These are phyloP conservation scores for Eutypa lata DNA, from an alignment of 2,329 filamentous ascomycete species.

Conservation along the genomic window DNA sequence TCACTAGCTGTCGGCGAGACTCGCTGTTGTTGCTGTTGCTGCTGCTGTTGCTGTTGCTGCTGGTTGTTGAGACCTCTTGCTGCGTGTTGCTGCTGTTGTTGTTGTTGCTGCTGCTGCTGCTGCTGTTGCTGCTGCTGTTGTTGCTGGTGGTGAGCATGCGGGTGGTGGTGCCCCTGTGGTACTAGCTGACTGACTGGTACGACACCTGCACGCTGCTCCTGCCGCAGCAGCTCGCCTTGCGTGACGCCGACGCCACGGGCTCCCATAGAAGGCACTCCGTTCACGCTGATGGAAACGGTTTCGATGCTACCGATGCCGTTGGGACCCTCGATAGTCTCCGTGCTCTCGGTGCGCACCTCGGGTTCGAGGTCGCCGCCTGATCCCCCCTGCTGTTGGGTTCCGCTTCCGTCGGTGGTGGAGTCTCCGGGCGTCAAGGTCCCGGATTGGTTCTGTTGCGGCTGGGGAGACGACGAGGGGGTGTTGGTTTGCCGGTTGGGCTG, in stretches of 20 bases:
- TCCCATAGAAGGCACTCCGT: slow-evolving; percentile 59
- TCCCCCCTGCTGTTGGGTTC: slow-evolving; percentile 23
- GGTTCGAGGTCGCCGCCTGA: slow-evolving; percentile 52
- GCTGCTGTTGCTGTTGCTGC: slow-evolving; percentile 4
- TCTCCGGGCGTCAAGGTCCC: slow-evolving; percentile 15
- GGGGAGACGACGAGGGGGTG: slow-evolving; percentile 16
- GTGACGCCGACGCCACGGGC: slow-evolving; percentile 59
- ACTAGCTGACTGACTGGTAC: slow-evolving; percentile 65
- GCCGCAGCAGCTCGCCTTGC: slow-evolving; percentile 80
- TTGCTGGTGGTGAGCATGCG: slow-evolving; percentile 15
- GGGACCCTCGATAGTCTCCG: slow-evolving; percentile 76
- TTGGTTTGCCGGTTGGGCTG: slow-evolving; percentile 24
- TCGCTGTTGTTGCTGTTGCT: slow-evolving; percentile 2
- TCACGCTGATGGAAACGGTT: slow-evolving; percentile 74
- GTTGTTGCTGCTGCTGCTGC: slow-evolving; percentile 4
- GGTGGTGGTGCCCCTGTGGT: slow-evolving; percentile 34
- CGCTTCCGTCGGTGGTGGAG: slow-evolving; percentile 26
- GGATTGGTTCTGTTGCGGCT: slow-evolving; percentile 14
- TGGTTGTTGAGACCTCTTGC: neutral
- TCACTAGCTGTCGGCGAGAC: slow-evolving; percentile 7
- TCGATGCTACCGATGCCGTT: slow-evolving; percentile 77
- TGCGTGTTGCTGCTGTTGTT: neutral
- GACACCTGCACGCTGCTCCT: slow-evolving; percentile 80
- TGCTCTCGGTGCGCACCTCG: slow-evolving; percentile 69
- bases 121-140: slow-evolving; percentile 11